phyloP scores from a whole-genome alignment of 2,329 filamentous ascomycete species.

The Colletotrichum spinosum region DNA sequence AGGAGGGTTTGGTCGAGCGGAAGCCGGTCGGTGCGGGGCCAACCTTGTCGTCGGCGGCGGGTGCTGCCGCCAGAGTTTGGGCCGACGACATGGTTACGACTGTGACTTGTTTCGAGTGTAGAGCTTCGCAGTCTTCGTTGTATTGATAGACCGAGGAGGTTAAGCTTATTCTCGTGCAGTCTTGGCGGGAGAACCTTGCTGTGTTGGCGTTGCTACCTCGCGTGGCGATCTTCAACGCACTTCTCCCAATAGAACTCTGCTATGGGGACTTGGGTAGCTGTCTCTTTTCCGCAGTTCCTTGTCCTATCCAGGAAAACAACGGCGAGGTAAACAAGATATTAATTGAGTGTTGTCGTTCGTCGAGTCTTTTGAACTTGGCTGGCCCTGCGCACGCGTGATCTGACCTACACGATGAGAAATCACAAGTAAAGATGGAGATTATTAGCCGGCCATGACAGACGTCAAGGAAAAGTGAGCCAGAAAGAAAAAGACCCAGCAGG shows the following conservation, averaged over 20 bases:
- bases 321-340: constrained; percentile 16
- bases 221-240: constrained; percentile 1
- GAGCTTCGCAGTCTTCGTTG: neutral
- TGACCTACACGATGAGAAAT: neutral
- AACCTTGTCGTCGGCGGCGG: constrained; percentile 10
- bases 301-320: neutral
- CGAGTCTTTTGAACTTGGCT: no score
- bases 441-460: constrained; percentile 6
- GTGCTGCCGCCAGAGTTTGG: neutral
- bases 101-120: neutral
- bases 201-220: constrained; percentile 9
- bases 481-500: no score
- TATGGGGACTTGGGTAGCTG: no score
- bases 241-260: neutral
- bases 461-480: neutral
- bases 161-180: constrained; percentile 1
- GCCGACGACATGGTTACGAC: constrained; percentile 8
- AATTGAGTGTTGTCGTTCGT: constrained; percentile 1
- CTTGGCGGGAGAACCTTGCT: constrained; percentile 20
- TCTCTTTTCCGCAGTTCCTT: no score
- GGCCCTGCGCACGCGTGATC: no score
- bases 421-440: constrained; percentile 7
- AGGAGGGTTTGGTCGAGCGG: constrained; percentile 11
- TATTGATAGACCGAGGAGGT: constrained; percentile 3
- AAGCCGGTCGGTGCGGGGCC: constrained; percentile 3